Base-by-base conservation (phyloP, 2,329 filamentous ascomycete genomes). In the Xylaria sp. region DNA sequence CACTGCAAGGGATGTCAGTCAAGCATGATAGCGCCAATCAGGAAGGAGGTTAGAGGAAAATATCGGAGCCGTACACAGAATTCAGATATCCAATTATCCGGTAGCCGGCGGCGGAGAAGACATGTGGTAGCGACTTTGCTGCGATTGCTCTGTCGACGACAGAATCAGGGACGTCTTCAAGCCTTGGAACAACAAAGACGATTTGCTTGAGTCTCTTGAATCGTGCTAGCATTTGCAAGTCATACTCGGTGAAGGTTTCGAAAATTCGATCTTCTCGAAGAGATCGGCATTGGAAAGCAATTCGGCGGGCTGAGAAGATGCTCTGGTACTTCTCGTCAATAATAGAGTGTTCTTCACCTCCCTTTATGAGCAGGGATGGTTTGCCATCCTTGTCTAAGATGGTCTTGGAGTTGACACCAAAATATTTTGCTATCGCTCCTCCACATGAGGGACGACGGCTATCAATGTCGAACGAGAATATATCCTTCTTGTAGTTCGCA, bases 171-270 rank as follows among this genome's bases (percentile, higher is more conserved):
- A n/a, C 15, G 6, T 62, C 48, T 28, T 10, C 1, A 44, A 25
- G 0, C 1, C 23, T 37, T 2, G 13, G 20, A 32, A 44, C 32
- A 10, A 62, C 3, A n/a, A 62, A 15, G 34, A 39, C 13, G 15
- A 62, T 54, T 44, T 52, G 23, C 23, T 61, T 62, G 23, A 63
- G 60, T n/a, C 60, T 15, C 34, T 48, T 56, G 13, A 63, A 63
- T 23, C 25, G 34, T 25, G 18, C 18, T 23, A 63, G 39, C 2
- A 63, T 46, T n/a, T 63, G 25, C 8, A 63, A 10, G 39, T 56
- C 37, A 10, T 13, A 28, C 10, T 63, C 60, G 7, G 6, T 28
- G 48, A 62, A 62, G 7, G 20, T 28, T 15, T 48, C 46, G 25
- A 61, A 32, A 20, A 34, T 6, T 9, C 6, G 13, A 37, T 8